phyloP scores from a whole-genome alignment of 2,329 filamentous ascomycete species.

The Epichloe aotearoae region DNA sequence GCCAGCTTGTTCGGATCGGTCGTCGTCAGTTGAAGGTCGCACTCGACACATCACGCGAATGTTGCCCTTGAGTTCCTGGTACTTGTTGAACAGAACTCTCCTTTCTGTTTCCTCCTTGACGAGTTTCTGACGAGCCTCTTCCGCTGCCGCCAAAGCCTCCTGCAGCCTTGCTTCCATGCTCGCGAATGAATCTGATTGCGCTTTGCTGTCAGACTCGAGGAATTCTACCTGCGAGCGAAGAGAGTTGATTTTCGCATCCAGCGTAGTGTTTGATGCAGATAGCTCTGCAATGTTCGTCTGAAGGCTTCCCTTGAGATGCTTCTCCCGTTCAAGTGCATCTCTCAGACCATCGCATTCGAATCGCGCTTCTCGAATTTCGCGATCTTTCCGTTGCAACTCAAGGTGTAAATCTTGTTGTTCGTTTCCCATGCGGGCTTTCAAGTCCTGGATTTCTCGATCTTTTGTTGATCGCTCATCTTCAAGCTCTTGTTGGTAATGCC shows the following conservation, averaged over 20 bases:
- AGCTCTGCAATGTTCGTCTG: slow-evolving; percentile 43
- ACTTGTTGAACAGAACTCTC: slow-evolving; percentile 89
- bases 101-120: slow-evolving; percentile 84
- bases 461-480: slow-evolving; percentile 49
- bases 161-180: slow-evolving; percentile 69
- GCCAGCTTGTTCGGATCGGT: slow-evolving; percentile 53
- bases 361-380: slow-evolving; percentile 37
- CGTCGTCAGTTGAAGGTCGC: slow-evolving; percentile 51
- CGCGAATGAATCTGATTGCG: slow-evolving; percentile 75
- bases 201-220: slow-evolving; percentile 78
- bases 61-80: slow-evolving; percentile 95
- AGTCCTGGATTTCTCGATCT: slow-evolving; percentile 50
- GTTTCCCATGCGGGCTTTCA: slow-evolving; percentile 38
- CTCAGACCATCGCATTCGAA: slow-evolving; percentile 31
- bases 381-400: slow-evolving; percentile 37
- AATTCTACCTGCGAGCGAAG: slow-evolving; percentile 76
- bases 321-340: slow-evolving; percentile 47
- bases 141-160: slow-evolving; percentile 57
- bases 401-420: slow-evolving; percentile 39
- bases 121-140: slow-evolving; percentile 64
- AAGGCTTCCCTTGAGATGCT: slow-evolving; percentile 41
- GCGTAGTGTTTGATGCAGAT: slow-evolving; percentile 45
- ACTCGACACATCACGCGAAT: slow-evolving; percentile 97
- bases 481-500: slow-evolving; percentile 48
- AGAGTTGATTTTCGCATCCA: slow-evolving; percentile 64